Evolutionary conservation across 2,329 filamentous ascomycete genomes (phyloP).

Genomic region (Emmonsiellopsis sp.): DNA sequence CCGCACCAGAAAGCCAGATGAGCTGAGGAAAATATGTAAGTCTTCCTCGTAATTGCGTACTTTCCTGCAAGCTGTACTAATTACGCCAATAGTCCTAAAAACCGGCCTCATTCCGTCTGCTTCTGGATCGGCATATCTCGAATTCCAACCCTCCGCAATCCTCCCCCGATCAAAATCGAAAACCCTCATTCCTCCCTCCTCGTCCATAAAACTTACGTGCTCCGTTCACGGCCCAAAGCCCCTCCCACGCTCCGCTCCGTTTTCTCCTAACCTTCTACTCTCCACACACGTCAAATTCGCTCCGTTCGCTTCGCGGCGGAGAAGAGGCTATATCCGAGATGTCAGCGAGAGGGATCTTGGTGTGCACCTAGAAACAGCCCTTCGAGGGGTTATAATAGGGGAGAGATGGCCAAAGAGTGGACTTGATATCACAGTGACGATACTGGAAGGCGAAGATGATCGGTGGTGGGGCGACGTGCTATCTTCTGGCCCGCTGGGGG

Average conservation of each 20-base stretch:
- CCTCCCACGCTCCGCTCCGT: slow-evolving; percentile 78
- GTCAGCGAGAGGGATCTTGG: slow-evolving; percentile 79
- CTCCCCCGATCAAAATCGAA: slow-evolving; percentile 34
- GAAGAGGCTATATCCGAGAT: slow-evolving; percentile 80
- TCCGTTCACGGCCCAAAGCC: slow-evolving; percentile 90
- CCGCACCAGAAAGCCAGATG: slow-evolving; percentile 55
- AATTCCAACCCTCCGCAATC: slow-evolving; percentile 43
- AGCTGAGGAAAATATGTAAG: slow-evolving; percentile 80
- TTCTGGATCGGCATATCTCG: slow-evolving; percentile 71
- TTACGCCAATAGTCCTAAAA: slow-evolving; percentile 58
- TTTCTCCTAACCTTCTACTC: slow-evolving; percentile 84
- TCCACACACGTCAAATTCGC: slow-evolving; percentile 95
- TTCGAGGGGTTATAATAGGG: slow-evolving; percentile 81
- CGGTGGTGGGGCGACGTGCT: slow-evolving; percentile 52
- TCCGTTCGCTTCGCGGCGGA: slow-evolving; percentile 76
- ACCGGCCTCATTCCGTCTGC: slow-evolving; percentile 89
- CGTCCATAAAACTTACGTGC: slow-evolving; percentile 82
- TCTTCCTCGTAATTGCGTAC: slow-evolving; percentile 10
- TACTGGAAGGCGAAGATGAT: slow-evolving; percentile 88
- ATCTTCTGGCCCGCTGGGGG: slow-evolving; percentile 33
- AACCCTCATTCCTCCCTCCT: slow-evolving; percentile 45
- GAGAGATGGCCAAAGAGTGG: slow-evolving; percentile 98
- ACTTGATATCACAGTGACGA: slow-evolving; percentile 86
- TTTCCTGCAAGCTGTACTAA: background rate
- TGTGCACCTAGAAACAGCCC: slow-evolving; percentile 80